These are phyloP conservation scores for Monosporozyma siamensis DNA, from an alignment of 805 yeast genomes.

Conservation along the genomic window DNA sequence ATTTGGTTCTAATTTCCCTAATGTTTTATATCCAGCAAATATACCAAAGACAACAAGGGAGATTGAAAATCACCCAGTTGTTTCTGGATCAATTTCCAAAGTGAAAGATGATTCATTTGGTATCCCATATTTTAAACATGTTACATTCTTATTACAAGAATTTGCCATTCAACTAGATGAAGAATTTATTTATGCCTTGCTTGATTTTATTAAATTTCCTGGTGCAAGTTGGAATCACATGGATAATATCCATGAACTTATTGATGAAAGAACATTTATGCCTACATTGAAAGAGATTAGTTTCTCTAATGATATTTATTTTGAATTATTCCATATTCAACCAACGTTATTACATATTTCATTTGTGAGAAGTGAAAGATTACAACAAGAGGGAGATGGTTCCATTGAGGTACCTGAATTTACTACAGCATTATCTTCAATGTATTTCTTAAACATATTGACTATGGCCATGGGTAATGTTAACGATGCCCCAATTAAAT, in stretches of 20 bases:
- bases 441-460: conserved; percentile 72
- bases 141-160: conserved; percentile 82
- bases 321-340: conserved; percentile 86
- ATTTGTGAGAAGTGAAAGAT: conserved; percentile 79
- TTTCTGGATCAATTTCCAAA: conserved; percentile 74
- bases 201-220: conserved; percentile 73
- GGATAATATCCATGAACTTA: neutral
- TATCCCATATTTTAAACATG: conserved; percentile 80
- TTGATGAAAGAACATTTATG: conserved; percentile 38
- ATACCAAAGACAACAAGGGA: conserved; percentile 78
- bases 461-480: conserved; percentile 97
- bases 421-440: conserved; percentile 45
- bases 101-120: conserved; percentile 89
- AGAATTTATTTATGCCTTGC: conserved; percentile 72
- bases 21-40: conserved; percentile 79
- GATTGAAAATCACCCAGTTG: conserved; percentile 80
- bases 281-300: conserved; percentile 59
- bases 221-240: conserved; percentile 63
- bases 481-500: conserved; percentile 88
- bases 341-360: conserved; percentile 85
- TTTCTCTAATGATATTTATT: conserved; percentile 68
- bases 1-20: conserved; percentile 82
- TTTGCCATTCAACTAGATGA: conserved; percentile 90
- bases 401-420: conserved; percentile 11
- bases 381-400: conserved; percentile 52